Conservation (phyloP, 192 early-diverging fungal genomes). For the Backusella circina region DNA sequence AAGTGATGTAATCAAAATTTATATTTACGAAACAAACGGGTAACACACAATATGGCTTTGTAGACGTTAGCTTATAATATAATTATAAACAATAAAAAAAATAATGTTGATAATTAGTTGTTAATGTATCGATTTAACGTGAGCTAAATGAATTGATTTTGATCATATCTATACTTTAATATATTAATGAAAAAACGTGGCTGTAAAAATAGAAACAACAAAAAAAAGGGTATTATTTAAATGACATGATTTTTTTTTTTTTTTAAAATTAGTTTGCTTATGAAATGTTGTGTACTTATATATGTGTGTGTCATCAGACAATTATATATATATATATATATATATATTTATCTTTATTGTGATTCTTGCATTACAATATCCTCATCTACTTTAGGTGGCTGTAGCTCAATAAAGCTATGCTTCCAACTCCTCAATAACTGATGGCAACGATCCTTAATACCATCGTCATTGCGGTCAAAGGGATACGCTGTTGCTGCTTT, state of each 20-base stretch:
- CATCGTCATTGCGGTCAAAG: constrained; percentile 18
- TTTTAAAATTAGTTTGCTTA: not conserved
- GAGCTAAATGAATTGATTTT: no score
- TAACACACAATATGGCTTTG: not conserved
- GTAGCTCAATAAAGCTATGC: constrained; percentile 4
- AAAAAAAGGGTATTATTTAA: not conserved
- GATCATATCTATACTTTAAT: not conserved
- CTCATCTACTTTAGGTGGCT: not conserved
- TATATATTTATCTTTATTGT: not conserved
- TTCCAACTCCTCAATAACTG: constrained; percentile 32
- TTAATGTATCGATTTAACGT: not conserved
- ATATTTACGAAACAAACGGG: not conserved
- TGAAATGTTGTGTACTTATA: not conserved
- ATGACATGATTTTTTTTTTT: not conserved
- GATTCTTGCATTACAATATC: not conserved
- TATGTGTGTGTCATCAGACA: not conserved
- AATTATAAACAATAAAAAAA: not conserved
- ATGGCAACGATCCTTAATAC: constrained; percentile 22
- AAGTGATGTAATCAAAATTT: not conserved
- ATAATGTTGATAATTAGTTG: not conserved
- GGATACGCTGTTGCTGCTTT: constrained; percentile 25
- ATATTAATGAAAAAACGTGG: not conserved
- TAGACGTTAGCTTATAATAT: not conserved
- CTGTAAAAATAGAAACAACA: not conserved
- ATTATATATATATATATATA: not conserved